phyloP scores from a whole-genome alignment of 1,139 yeast genomes.

The Meyerozyma elateridarum region DNA sequence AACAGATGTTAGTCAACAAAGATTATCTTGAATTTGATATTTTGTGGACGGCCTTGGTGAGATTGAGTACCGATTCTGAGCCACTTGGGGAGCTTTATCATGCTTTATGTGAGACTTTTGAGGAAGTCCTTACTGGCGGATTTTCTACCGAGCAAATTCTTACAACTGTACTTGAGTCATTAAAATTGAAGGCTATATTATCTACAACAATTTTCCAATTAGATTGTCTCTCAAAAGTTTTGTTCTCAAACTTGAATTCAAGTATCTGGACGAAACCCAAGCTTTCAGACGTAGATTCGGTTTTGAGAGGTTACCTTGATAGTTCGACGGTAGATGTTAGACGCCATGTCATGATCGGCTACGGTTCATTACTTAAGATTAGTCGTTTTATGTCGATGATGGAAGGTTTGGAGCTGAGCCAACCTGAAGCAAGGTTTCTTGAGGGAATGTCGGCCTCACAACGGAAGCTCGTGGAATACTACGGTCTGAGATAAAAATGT shows the following conservation, averaged over 20 bases:
- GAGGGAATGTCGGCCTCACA: slow-evolving; percentile 29
- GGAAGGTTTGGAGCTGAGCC: slow-evolving; percentile 10
- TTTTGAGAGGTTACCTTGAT: slow-evolving; percentile 23
- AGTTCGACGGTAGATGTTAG: slow-evolving; percentile 36
- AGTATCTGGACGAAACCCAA: slow-evolving; percentile 15
- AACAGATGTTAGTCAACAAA: slow-evolving; percentile 31
- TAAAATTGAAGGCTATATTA: slow-evolving; percentile 6
- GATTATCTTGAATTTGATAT: slow-evolving; percentile 16
- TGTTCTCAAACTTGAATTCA: slow-evolving; percentile 15
- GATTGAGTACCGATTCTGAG: slow-evolving; percentile 13
- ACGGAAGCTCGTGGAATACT: slow-evolving; percentile 33
- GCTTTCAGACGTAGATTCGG: slow-evolving; percentile 25
- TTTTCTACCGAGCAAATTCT: slow-evolving; percentile 21
- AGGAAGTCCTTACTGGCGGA: slow-evolving; percentile 27
- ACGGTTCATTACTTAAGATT: slow-evolving; percentile 28
- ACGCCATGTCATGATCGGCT: slow-evolving; percentile 37
- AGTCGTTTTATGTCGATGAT: slow-evolving; percentile 8
- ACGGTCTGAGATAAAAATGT: slow-evolving; percentile 18
- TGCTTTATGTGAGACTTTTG: slow-evolving; percentile 27
- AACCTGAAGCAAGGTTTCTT: slow-evolving; percentile 20
- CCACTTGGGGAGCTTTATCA: slow-evolving; percentile 14
- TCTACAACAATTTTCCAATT: slow-evolving; percentile 15
- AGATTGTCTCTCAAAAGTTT: slow-evolving; percentile 20
- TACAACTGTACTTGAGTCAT: slow-evolving; percentile 11
- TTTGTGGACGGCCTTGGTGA: slow-evolving; percentile 22